phyloP scores from a whole-genome alignment of 225 moss, liverwort and hornwort genomes.

The Rhytidiadelphus loreus region DNA sequence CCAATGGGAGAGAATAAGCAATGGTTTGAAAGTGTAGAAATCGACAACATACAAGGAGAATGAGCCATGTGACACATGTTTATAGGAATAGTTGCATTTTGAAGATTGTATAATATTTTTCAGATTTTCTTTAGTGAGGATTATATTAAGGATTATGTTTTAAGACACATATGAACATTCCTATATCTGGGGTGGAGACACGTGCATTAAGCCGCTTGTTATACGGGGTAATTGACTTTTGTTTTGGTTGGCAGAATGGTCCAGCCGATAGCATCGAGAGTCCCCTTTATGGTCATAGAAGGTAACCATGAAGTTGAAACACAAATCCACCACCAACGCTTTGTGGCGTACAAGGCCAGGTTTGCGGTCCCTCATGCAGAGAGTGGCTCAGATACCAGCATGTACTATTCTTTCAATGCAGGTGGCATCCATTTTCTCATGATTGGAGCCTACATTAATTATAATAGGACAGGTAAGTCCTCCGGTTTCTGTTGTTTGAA shows the following conservation, averaged over 20 bases:
- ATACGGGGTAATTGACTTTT: neutral
- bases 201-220: neutral
- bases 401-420: slow-evolving; percentile 93
- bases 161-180: neutral
- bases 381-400: slow-evolving; percentile 64
- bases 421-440: slow-evolving; percentile 90
- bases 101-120: neutral
- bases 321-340: slow-evolving; percentile 43
- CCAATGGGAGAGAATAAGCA: neutral
- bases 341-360: slow-evolving; percentile 76
- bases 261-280: slow-evolving; percentile 61
- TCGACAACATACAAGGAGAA: neutral
- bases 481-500: neutral
- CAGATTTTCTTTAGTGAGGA: neutral
- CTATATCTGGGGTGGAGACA: neutral
- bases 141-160: neutral
- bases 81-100: neutral
- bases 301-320: slow-evolving; percentile 86
- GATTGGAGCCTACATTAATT: slow-evolving; percentile 77
- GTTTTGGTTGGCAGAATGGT: slow-evolving; percentile 48
- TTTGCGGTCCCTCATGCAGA: slow-evolving; percentile 70
- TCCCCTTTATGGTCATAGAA: slow-evolving; percentile 94
- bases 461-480: slow-evolving; percentile 32
- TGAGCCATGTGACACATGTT: neutral
- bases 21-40: neutral